Evolutionary conservation across 805 yeast species (phyloP).

Genomic region (Teunomyces gatunensis): DNA sequence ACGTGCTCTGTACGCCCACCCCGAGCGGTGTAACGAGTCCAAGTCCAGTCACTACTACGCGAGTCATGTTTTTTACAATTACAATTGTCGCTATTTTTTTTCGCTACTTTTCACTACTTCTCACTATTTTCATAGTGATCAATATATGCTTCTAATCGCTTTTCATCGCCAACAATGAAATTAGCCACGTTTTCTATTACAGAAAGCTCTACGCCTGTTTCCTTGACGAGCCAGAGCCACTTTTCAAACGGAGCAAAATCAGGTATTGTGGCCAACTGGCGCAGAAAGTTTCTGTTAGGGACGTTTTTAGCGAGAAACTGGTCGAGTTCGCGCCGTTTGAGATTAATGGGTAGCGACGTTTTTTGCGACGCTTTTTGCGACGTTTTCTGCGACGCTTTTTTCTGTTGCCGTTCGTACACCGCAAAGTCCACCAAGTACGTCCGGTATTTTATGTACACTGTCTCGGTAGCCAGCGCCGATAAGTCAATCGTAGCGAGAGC

Average conservation of each 20-base stretch:
- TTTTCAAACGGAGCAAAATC: conserved; percentile 15
- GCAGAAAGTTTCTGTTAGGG: neutral
- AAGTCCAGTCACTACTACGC: conserved; percentile 91
- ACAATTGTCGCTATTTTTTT: too few relatives aligned
- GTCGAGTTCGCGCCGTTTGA: conserved; percentile 7
- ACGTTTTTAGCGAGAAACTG: neutral
- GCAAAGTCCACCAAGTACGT: conserved; percentile 27
- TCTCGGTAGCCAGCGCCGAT: conserved; percentile 19
- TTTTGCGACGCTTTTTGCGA: neutral
- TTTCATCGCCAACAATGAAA: conserved; percentile 41
- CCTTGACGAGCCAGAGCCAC: conserved; percentile 30
- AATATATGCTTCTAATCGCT: conserved; percentile 22
- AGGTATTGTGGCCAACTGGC: neutral
- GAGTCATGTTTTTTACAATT: conserved; percentile 10
- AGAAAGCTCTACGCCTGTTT: conserved; percentile 14
- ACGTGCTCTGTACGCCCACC: conserved; percentile 52
- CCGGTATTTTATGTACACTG: conserved; percentile 25
- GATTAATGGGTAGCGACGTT: conserved; percentile 14
- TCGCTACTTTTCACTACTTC: too few relatives aligned
- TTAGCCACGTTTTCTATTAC: conserved; percentile 29
- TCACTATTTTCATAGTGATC: neutral
- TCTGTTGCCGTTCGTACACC: conserved; percentile 23
- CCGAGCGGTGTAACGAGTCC: conserved; percentile 90
- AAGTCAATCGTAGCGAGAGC: conserved; percentile 13
- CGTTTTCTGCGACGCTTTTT: conserved; percentile 11